Conservation (phyloP, 371 early-diverging fungal species). For the Coemansia sp. region DNA sequence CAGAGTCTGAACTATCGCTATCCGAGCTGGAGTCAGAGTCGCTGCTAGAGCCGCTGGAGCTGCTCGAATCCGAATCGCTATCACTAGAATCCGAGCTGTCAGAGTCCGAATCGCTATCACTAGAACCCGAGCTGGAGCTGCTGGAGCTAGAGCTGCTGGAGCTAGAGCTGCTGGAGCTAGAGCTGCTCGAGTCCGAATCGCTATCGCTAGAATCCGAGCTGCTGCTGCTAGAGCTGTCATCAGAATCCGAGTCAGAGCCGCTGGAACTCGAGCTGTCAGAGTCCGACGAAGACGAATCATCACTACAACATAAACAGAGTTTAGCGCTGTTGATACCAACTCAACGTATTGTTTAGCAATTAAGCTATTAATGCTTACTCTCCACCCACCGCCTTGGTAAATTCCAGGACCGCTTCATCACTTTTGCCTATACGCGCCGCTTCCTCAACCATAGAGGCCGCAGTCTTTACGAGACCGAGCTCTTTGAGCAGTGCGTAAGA, state of each 20-base stretch:
- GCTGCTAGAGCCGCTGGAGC: background rate
- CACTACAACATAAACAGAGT: background rate
- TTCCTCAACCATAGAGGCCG: constrained; percentile 23
- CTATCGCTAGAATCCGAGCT: background rate
- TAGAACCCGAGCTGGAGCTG: background rate
- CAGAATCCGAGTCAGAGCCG: constrained; percentile 1
- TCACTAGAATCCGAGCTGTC: background rate
- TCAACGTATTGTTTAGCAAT: background rate
- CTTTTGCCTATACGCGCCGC: constrained; percentile 8
- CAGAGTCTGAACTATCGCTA: constrained; percentile 6
- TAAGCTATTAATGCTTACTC: constrained; percentile 15
- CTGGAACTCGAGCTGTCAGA: background rate
- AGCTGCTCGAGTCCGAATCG: constrained; percentile 2
- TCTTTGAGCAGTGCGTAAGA: constrained; percentile 18
- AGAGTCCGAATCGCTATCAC: constrained; percentile 2
- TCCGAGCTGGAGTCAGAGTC: background rate
- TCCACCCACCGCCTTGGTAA: background rate
- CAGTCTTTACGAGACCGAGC: constrained; percentile 24
- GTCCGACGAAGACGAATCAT: constrained; percentile 6
- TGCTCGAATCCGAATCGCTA: constrained; percentile 1
- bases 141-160: background rate
- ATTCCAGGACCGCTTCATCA: constrained; percentile 8
- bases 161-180: background rate
- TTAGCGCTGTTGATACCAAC: background rate
- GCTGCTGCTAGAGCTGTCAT: background rate